Evolutionary conservation across 2,329 filamentous ascomycete species (phyloP), one percentile per base, ranked within the genome.

Genomic region (Gaeumannomyces tritici): DNA sequence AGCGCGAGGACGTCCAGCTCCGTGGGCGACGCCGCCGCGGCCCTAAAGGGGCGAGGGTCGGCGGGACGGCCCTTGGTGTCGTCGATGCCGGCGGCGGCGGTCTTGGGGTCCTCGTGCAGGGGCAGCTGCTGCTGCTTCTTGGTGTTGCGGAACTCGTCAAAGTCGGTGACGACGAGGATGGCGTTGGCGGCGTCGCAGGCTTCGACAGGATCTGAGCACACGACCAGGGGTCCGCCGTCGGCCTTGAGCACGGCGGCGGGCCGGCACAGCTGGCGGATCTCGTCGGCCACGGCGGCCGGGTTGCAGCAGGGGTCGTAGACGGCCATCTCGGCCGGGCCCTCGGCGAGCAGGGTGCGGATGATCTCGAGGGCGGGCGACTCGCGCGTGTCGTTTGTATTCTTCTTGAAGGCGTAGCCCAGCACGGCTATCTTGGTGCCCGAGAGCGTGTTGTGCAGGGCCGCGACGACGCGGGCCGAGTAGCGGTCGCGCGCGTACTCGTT

Each of bases 351-450:
- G 15, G 80, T 80, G 66, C 82, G 83, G 72, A 91, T 84, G 65
- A 90, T 83, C 66, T 87, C 85, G 27, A 90, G 79, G 0, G 88
- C 86, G 0, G 88, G 84, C 56, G 84, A 86, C 71, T 91, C 89
- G 51, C 89, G 82, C 6, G 88, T 89, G 70, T 93, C 89, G 27
- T 83, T 84, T 0, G 89, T 93, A 72, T 91, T 83, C 74, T 90
- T 89, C 79, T 93, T 93, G 76, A 90, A 93, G 11, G 89, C 87
- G 67, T 88, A 92, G 4, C 90, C 90, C 7, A 93, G 80, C 2
- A 93, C 77, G 3, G 87, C 81, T 18, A 92, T 77, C 74, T 89
- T 91, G 77, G 91, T 91, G 64, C 83, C 82, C 3, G 80, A 79
- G 7, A 91, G 77, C 12, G 86, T 89, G 70, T 87, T 86, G 74